phyloP scores from a whole-genome alignment of 2,329 filamentous ascomycete genomes.

The Karstenula rhodostoma region DNA sequence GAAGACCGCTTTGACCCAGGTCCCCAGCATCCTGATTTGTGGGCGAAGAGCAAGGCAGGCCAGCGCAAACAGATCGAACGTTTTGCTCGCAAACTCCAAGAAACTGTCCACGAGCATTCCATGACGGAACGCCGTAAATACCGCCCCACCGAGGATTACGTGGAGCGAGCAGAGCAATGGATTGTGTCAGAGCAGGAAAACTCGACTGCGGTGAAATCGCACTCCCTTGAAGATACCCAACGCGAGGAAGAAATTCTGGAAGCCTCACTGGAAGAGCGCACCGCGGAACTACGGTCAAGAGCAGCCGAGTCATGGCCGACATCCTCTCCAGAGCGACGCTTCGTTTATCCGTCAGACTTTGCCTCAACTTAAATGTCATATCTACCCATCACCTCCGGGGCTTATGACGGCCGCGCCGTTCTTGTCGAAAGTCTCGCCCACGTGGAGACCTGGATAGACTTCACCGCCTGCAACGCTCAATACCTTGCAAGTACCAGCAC shows the following conservation, averaged over 20 bases:
- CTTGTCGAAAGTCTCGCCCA: not conserved
- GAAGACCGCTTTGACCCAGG: not conserved
- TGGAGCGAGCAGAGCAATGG: not conserved
- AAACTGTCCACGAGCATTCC: not conserved
- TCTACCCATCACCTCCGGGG: not conserved
- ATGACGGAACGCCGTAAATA: not conserved
- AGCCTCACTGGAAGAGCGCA: not conserved
- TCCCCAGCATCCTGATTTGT: constrained; percentile 5
- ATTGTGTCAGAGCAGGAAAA: not conserved
- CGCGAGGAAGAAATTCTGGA: not conserved
- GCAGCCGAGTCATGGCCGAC: not conserved
- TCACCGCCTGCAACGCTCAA: not conserved
- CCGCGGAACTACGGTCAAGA: not conserved
- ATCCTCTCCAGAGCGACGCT: not conserved
- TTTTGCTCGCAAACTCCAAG: not conserved
- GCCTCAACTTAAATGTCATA: constrained; percentile 4
- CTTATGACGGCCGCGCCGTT: not conserved
- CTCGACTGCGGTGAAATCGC: not conserved
- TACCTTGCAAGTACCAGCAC: not conserved
- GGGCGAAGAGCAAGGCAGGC: not conserved
- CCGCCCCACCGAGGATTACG: not conserved
- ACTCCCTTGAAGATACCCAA: not conserved
- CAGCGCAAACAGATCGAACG: constrained; percentile 3
- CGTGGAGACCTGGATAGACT: not conserved
- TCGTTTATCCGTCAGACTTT: not conserved